Conservation (phyloP, 768 basidiomycete genomes). For the Naematelia aurantialba region DNA sequence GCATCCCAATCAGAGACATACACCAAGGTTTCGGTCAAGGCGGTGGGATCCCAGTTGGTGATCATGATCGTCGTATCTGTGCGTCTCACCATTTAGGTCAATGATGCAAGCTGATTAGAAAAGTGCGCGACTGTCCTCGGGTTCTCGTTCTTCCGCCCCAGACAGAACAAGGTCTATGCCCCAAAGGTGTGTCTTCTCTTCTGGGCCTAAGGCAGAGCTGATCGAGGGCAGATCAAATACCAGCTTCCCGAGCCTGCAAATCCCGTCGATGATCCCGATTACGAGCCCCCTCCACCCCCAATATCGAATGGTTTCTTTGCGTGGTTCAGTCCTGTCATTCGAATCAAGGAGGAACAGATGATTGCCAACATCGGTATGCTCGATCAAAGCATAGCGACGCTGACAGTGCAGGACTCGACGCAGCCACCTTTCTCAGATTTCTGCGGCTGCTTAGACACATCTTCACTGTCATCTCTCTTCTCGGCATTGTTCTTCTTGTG, state of each 20-base stretch:
- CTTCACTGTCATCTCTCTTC: constrained; percentile 42
- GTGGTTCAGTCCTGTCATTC: constrained; percentile 82
- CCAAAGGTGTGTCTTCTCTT: constrained; percentile 60
- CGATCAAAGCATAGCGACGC: neutral
- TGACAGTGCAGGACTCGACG: constrained; percentile 70
- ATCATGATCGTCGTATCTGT: constrained; percentile 50
- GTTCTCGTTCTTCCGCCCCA: constrained; percentile 83
- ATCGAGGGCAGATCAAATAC: constrained; percentile 61
- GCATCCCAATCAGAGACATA: constrained; percentile 40
- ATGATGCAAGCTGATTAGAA: neutral
- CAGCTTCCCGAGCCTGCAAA: constrained; percentile 46
- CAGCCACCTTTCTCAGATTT: constrained; percentile 87
- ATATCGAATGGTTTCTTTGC: constrained; percentile 79
- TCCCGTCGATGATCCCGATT: constrained; percentile 41
- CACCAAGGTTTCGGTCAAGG: constrained; percentile 47
- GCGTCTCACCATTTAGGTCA: neutral
- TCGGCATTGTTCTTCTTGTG: constrained; percentile 61
- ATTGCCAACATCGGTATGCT: constrained; percentile 53
- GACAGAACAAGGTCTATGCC: constrained; percentile 68
- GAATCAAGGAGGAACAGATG: constrained; percentile 82
- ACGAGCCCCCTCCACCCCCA: constrained; percentile 54
- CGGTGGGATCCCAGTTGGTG: constrained; percentile 50
- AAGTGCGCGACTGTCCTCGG: constrained; percentile 49
- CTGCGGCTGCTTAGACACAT: constrained; percentile 68
- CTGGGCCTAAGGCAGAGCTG: constrained; percentile 1